Percentiles rank a stretch among this genome's conserved stretches.
Evolutionary conservation across 2,329 filamentous ascomycete species (phyloP).

Genomic region (Xylaria sp.): DNA sequence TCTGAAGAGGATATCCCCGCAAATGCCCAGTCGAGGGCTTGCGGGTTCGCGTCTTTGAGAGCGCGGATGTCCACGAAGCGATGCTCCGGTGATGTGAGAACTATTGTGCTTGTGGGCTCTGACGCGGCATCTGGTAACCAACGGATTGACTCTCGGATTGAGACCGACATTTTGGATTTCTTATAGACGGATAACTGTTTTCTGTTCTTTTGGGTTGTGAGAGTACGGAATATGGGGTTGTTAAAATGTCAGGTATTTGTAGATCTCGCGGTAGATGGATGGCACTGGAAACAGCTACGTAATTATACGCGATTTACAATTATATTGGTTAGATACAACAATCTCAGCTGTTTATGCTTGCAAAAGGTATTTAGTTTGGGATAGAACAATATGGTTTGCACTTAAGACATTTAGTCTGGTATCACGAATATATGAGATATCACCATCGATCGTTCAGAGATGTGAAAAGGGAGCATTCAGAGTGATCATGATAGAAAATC

Average conservation of each 20-base stretch:
- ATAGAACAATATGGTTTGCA: too few species aligned
- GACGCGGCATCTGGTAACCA: constrained; percentile 48
- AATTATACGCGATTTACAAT: neutral
- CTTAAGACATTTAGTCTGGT: too few species aligned
- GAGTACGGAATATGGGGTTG: neutral
- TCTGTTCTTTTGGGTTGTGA: neutral
- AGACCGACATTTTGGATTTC: constrained; percentile 38
- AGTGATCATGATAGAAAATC: too few species aligned
- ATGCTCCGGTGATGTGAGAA: constrained; percentile 53
- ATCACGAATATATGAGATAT: too few species aligned
- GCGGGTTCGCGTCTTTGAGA: constrained; percentile 24
- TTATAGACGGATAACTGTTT: neutral
- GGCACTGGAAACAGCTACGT: neutral
- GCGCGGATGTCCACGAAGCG: constrained; percentile 60
- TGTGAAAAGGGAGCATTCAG: too few species aligned
- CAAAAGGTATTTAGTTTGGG: too few species aligned
- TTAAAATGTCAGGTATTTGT: neutral
- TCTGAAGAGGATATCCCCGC: constrained; percentile 47
- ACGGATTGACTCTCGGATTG: constrained; percentile 53
- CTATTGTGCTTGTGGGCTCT: constrained; percentile 60
- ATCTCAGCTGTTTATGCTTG: too few species aligned
- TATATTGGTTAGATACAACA: too few species aligned
- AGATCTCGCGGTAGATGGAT: neutral
- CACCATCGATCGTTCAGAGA: too few species aligned
- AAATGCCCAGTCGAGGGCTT: constrained; percentile 59